A percentile compares a stretch with the other conserved stretches of the same genome.
These are phyloP conservation scores for Fraxinus paxiana DNA, from an alignment of 305 asterid genomes.

Conservation along the genomic window DNA sequence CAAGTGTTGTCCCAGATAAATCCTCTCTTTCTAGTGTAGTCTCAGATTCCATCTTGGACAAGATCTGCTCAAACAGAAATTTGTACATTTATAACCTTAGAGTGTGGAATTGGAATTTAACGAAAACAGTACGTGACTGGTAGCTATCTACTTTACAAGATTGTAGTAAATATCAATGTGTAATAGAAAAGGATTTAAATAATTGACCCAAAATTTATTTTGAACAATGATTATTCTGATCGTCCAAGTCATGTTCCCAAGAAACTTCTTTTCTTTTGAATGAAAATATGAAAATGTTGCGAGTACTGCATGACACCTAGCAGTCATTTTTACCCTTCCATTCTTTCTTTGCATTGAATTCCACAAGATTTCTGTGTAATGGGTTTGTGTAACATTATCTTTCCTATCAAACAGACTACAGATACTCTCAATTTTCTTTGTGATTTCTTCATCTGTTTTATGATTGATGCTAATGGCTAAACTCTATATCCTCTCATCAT, in stretches of 20 bases:
- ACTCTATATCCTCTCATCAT: neutral
- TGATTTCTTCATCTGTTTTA: slow-evolving; percentile 5
- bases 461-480: slow-evolving; percentile 12
- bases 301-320: neutral
- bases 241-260: slow-evolving; percentile 26
- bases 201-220: neutral
- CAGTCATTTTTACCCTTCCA: slow-evolving; percentile 25
- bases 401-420: slow-evolving; percentile 33
- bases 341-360: neutral
- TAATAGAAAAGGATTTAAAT: neutral
- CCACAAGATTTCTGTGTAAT: slow-evolving; percentile 11
- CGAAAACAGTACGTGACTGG: neutral
- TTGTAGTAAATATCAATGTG: too few species aligned
- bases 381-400: slow-evolving; percentile 13
- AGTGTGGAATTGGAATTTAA: neutral
- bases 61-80: neutral
- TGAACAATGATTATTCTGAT: neutral
- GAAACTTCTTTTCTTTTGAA: slow-evolving; percentile 20
- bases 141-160: neutral
- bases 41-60: neutral
- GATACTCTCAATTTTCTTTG: neutral
- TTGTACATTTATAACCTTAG: neutral
- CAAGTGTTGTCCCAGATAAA: neutral
- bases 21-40: too few species aligned
- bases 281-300: slow-evolving; percentile 25